Evolutionary conservation across 2,329 filamentous ascomycete species (phyloP).

Genomic region (Arthroderma sp.): DNA sequence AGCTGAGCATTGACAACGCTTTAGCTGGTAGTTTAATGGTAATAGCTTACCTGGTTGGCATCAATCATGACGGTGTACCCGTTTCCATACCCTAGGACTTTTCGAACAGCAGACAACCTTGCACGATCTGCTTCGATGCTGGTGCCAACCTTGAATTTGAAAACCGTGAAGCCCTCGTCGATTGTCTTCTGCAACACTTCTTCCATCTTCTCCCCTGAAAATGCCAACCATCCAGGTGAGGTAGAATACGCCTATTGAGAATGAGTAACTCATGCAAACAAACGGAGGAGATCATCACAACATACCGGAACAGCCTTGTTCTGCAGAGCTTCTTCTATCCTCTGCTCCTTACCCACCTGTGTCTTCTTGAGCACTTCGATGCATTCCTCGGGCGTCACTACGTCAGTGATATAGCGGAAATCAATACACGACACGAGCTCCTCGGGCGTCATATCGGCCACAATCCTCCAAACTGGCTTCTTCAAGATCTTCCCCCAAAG

Average conservation of each 20-base stretch:
- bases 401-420: constrained; percentile 89
- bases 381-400: constrained; percentile 73
- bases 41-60: constrained; percentile 57
- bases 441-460: constrained; percentile 79
- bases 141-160: constrained; percentile 81
- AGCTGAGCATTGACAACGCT: neutral
- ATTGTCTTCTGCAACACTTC: constrained; percentile 59
- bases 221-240: constrained; percentile 78
- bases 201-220: constrained; percentile 77
- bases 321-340: constrained; percentile 59
- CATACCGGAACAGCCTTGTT: constrained; percentile 63
- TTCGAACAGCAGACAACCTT: constrained; percentile 58
- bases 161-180: constrained; percentile 63
- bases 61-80: constrained; percentile 85
- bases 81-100: constrained; percentile 67
- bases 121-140: constrained; percentile 57
- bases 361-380: constrained; percentile 54
- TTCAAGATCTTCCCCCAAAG: constrained; percentile 78
- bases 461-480: constrained; percentile 83
- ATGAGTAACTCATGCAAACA: no score
- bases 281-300: neutral
- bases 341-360: constrained; percentile 54
- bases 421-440: constrained; percentile 81
- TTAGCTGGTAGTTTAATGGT: neutral
- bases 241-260: constrained; percentile 59